phyloP scores from a whole-genome alignment of 768 basidiomycete species.

The Gymnopilus dilepis region DNA sequence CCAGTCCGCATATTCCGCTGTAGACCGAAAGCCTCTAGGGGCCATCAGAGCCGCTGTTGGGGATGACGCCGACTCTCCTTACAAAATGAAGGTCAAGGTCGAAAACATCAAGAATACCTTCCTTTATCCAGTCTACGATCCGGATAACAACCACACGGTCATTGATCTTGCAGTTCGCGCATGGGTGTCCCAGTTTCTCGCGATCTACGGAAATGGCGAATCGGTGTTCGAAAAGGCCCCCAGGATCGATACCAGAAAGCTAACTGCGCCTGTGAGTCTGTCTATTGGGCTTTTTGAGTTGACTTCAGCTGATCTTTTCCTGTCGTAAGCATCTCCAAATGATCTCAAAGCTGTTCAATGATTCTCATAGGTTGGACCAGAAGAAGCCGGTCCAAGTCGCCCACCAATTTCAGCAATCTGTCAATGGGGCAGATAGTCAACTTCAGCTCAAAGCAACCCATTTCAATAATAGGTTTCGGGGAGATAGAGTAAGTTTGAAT shows the following conservation, averaged over 20 bases:
- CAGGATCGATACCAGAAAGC: slow-evolving; percentile 49
- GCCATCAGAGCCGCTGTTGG: slow-evolving; percentile 50
- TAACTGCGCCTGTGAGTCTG: slow-evolving; percentile 40
- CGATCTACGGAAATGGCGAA: slow-evolving; percentile 45
- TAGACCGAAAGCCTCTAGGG: slow-evolving; percentile 44
- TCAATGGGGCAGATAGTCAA: slow-evolving; percentile 20
- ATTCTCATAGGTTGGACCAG: slow-evolving; percentile 51
- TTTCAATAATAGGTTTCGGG: slow-evolving; percentile 42
- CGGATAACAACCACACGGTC: slow-evolving; percentile 32
- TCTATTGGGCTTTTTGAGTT: not conserved
- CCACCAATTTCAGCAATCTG: slow-evolving; percentile 44
- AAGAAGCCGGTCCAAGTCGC: slow-evolving; percentile 49
- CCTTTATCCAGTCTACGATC: slow-evolving; percentile 40
- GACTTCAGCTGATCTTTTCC: not conserved
- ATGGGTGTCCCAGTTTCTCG: slow-evolving; percentile 56
- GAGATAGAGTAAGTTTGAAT: slow-evolving; percentile 40
- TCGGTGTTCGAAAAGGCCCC: slow-evolving; percentile 46
- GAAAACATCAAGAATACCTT: slow-evolving; percentile 45
- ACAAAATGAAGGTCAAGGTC: slow-evolving; percentile 36
- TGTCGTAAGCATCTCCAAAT: slow-evolving; percentile 36
- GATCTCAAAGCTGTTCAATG: slow-evolving; percentile 50
- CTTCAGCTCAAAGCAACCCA: slow-evolving; percentile 38
- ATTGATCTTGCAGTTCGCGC: slow-evolving; percentile 49
- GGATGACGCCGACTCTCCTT: slow-evolving; percentile 20
- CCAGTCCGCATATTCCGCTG: slow-evolving; percentile 52